Evolutionary conservation across 305 asterid genomes (phyloP), one percentile per base, ranked within the genome.

Genomic region (Plantago coronopus): DNA sequence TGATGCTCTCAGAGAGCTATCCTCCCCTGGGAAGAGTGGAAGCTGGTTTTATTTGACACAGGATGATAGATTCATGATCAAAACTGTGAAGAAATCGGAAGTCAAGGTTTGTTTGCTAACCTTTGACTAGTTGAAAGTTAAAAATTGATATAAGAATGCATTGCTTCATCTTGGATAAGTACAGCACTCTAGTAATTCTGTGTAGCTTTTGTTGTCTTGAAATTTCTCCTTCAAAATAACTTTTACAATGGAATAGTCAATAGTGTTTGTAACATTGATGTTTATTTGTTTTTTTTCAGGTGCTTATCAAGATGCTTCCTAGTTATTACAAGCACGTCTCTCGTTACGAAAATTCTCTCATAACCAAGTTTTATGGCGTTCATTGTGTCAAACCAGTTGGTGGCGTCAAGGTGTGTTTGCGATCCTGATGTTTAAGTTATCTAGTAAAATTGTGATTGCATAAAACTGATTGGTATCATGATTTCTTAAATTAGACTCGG

Each of bases 1-100:
- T 59, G 95, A 87, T 73, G 97, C 99, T 37, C 57, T 94, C 16
- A 79, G 99, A 67, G 97, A 89, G 78, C 91, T 94, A 47, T 89
- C 99, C 0, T 94, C 99, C 51, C 99, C 99, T 0, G 99, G 99
- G 48, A 94, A 94, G 74, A 94, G 99, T 72, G 99, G 99, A 63
- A 94, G 99, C 67, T 82, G 77, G 73, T 94, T 94, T 73, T 94
- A 94, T 68, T 64, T 94, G 73, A 94, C 96, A 10, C 97, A 89
- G 48, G 99, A 94, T 64, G 97, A 94, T 79, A 77, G 97, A 60
- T 94, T 94, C 48, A 94, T 89, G 94, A 94, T 94, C 67, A 94
- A 94, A 76, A 94, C 99, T 3, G 99, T 87, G 63, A 94, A 82
- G 79, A 94, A 89, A 79, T 87, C 96, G 0, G 99, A 94, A 86